Conservation (phyloP, 129 eudicot species). For the sunflower (Helianthus annuus) region HanXRQr2.0-SUNRISE NC_035434.2:142013609-142014108, state of each 20-base stretch:
- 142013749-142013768: slow-evolving; percentile 89
- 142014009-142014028: slow-evolving; percentile 71
- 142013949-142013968: slow-evolving; percentile 5
- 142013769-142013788: slow-evolving; percentile 67
- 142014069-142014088: slow-evolving; percentile 17
- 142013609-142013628: too few species aligned
- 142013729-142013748: slow-evolving; percentile 94
- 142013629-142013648: too few species aligned
- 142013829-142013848: slow-evolving; percentile 85
- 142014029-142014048: slow-evolving; percentile 84
- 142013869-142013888: slow-evolving; percentile 94
- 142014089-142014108: neutral
- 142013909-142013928: slow-evolving; percentile 15
- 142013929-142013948: slow-evolving; percentile 12
- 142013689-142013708: neutral
- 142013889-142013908: slow-evolving; percentile 65
- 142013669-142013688: too few species aligned
- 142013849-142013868: slow-evolving; percentile 87
- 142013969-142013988: slow-evolving; percentile 57
- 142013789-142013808: slow-evolving; percentile 53
- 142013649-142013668: too few species aligned
- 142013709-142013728: slow-evolving; percentile 30
- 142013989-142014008: slow-evolving; percentile 80
- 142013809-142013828: slow-evolving; percentile 86
- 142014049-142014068: slow-evolving; percentile 76